Conservation (phyloP, 2,329 filamentous ascomycete genomes). For the Talaromyces rugulosus region DNA sequence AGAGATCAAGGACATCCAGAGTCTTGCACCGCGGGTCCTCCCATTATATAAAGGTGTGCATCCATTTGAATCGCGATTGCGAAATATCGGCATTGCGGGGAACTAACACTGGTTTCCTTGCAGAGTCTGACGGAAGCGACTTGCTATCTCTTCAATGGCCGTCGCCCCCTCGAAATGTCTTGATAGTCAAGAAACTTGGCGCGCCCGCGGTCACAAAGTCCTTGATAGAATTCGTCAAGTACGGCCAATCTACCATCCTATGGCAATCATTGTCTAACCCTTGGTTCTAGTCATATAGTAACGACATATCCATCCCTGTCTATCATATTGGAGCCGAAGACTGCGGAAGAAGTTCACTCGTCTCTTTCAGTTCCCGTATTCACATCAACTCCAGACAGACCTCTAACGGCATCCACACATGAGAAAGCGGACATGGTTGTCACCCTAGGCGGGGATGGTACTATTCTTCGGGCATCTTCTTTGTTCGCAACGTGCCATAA, state of each 20-base stretch:
- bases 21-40: conserved; percentile 49
- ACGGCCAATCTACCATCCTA: conserved; percentile 12
- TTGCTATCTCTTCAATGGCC: conserved; percentile 66
- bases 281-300: conserved; percentile 65
- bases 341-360: conserved; percentile 68
- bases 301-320: conserved; percentile 75
- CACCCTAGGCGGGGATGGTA: conserved; percentile 90
- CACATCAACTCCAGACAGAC: conserved; percentile 33
- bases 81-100: too few relatives aligned
- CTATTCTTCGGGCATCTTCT: conserved; percentile 78
- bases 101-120: not conserved
- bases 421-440: conserved; percentile 82
- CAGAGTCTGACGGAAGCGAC: conserved; percentile 56
- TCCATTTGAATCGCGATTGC: conserved; percentile 10
- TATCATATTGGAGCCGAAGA: conserved; percentile 74
- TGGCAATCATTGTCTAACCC: conserved; percentile 18
- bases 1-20: conserved; percentile 43
- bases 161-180: conserved; percentile 62
- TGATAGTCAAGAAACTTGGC: conserved; percentile 64
- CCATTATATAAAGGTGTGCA: conserved; percentile 60
- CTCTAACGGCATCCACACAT: conserved; percentile 52
- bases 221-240: conserved; percentile 55
- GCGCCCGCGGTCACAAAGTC: conserved; percentile 53
- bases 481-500: conserved; percentile 76
- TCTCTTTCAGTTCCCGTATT: conserved; percentile 71